phyloP scores from a whole-genome alignment of 2,329 filamentous ascomycete genomes.

The Nemania abortiva region DNA sequence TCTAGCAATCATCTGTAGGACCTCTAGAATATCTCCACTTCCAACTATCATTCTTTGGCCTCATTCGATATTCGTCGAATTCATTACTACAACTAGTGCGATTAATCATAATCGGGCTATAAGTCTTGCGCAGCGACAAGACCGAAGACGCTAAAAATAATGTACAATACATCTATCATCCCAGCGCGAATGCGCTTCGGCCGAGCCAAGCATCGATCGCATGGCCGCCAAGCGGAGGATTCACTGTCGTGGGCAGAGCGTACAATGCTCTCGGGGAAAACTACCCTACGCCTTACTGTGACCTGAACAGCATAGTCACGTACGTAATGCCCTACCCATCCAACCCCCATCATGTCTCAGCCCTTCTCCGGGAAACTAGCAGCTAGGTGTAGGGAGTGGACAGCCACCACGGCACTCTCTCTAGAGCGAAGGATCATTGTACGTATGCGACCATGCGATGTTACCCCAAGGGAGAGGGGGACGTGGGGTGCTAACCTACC shows the following conservation, averaged over 20 bases:
- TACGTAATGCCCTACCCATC: background rate
- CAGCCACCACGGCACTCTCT: background rate
- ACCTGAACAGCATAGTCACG: background rate
- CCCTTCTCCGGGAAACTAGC: background rate
- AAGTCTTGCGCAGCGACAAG: background rate
- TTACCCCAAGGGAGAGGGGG: slow-evolving; percentile 6
- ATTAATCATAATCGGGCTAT: background rate
- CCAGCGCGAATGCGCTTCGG: background rate
- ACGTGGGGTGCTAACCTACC: background rate
- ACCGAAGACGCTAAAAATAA: too few relatives aligned
- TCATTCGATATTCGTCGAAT: background rate
- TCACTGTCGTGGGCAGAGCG: background rate
- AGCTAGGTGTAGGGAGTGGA: slow-evolving; percentile 3
- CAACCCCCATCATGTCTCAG: slow-evolving; percentile 3
- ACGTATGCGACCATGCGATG: background rate
- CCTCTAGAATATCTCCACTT: background rate
- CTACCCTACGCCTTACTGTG: slow-evolving; percentile 12
- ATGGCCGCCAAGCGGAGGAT: slow-evolving; percentile 17
- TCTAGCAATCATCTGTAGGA: too few relatives aligned
- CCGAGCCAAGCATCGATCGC: slow-evolving; percentile 9
- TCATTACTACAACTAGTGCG: too few relatives aligned
- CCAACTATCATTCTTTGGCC: background rate
- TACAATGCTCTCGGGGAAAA: slow-evolving; percentile 3
- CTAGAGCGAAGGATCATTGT: background rate
- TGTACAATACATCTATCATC: too few relatives aligned